Base-by-base conservation (phyloP, 1,139 yeast species). In the Blastobotrys serpentis region DNA sequence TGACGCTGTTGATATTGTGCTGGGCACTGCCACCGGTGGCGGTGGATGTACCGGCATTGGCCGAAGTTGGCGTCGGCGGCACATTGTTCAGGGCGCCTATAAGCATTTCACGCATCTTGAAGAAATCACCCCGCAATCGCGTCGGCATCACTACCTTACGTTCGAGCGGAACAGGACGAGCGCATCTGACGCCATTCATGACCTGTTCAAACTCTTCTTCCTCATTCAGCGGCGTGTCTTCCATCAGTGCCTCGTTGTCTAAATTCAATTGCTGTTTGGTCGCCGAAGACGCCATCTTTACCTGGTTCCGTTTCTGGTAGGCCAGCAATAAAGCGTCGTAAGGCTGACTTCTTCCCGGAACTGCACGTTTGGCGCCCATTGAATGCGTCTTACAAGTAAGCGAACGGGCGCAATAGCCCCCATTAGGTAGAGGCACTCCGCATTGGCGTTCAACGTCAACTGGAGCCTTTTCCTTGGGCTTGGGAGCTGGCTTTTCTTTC, bases 311-410 rank as follows among this genome's bases (percentile, higher is more conserved):
- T 64, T 89, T 83, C 68, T 92, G 98, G 65, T 92, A 92, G 42
- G 88, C 92, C 39, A 92, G 92, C 48, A 92, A 72, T 49, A 92
- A 72, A 17, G 83, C 82, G 67, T 92, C 98, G 67, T 89, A 92
- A 0, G 97, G 92, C 8, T 92, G 89, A 47, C 95, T 82, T 58
- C 98, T 77, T 3, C 97, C 97, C 21, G 82, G 82, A 16, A 90
- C 98, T 1, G 96, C 90, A 60, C 97, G 78, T 60, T 90, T 90
- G 23, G 96, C 96, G 21, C 97, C 96, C 96, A 92, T 90, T 0
- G 97, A 87, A 68, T 92, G 98, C 1, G 98, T 88, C 64, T 92
- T 92, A 74, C 98, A 92, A 0, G 98, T 92, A 55, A 92, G 73
- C 0, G 96, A 87, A 47, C 98, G 77, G 4, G 97, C 97, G 74